A percentile compares a stretch with the other conserved stretches of the same genome.
These are phyloP conservation scores for Acmispon strigosus DNA, from an alignment of 306 rosid species.

Conservation along the genomic window DNA sequence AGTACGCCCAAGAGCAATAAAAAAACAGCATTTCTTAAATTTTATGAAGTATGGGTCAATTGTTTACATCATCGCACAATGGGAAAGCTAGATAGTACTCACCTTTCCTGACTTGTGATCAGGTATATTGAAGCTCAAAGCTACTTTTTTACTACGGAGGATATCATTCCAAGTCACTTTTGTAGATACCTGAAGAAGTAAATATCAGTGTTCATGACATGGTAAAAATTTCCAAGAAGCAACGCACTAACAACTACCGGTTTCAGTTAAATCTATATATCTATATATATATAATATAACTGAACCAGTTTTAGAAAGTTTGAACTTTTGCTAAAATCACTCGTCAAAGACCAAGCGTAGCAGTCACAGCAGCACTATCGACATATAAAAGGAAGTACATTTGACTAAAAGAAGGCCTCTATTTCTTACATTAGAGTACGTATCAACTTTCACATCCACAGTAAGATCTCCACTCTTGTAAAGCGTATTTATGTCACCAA, in stretches of 20 bases:
- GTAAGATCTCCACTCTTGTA: constrained; percentile 69
- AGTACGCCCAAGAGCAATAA: background rate
- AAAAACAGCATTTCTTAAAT: background rate
- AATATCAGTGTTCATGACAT: background rate
- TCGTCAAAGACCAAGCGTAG: background rate
- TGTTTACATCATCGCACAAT: background rate
- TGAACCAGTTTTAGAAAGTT: background rate
- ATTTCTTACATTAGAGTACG: constrained; percentile 68
- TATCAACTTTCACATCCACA: constrained; percentile 85
- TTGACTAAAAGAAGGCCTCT: background rate
- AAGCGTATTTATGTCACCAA: constrained; percentile 72
- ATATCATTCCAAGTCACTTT: constrained; percentile 63
- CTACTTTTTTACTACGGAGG: constrained; percentile 59
- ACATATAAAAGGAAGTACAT: background rate
- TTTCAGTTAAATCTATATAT: background rate
- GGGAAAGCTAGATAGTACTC: constrained; percentile 17
- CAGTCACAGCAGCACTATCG: background rate
- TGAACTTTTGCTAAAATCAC: background rate
- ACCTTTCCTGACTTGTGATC: constrained; percentile 98
- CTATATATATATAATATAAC: background rate
- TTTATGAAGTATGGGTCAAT: background rate
- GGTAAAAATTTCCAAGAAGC: background rate
- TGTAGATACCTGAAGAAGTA: constrained; percentile 55
- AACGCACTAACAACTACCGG: background rate
- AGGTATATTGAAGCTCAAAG: constrained; percentile 79